phyloP scores from a whole-genome alignment of 1,284 basidiomycete species.

The Tremellales sp. region DNA sequence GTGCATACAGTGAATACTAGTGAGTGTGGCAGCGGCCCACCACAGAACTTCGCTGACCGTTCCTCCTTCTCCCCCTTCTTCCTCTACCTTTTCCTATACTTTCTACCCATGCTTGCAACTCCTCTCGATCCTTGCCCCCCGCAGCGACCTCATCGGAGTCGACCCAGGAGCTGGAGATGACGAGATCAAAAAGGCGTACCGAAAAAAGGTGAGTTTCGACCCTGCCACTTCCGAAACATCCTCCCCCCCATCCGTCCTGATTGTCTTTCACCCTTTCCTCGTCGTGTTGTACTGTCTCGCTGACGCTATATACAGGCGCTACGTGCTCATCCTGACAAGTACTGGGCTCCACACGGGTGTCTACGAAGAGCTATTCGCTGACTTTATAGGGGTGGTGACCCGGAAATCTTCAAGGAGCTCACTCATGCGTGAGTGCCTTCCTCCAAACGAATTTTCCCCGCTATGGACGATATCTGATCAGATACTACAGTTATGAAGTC shows the following conservation, averaged over 20 bases:
- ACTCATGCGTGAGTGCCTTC: slow-evolving; percentile 74
- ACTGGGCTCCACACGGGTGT: not conserved
- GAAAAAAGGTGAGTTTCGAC: too few species aligned
- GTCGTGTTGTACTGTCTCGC: too few species aligned
- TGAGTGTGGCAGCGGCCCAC: too few species aligned
- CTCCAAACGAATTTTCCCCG: too few species aligned
- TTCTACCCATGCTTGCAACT: slow-evolving; percentile 3
- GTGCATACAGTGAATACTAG: slow-evolving; percentile 82
- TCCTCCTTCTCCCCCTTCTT: too few species aligned
- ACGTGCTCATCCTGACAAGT: not conserved
- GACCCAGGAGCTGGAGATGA: slow-evolving; percentile 68
- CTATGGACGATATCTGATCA: not conserved
- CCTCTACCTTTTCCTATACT: not conserved
- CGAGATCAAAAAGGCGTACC: slow-evolving; percentile 91
- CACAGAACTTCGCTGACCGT: too few species aligned
- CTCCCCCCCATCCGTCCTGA: not conserved
- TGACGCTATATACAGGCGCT: too few species aligned
- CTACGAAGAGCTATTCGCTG: not conserved
- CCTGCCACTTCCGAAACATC: slow-evolving; percentile 48
- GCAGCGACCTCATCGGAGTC: slow-evolving; percentile 71
- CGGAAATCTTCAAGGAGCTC: slow-evolving; percentile 95
- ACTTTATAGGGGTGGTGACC: slow-evolving; percentile 79
- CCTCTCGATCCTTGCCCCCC: slow-evolving; percentile 1
- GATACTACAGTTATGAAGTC: slow-evolving; percentile 72
- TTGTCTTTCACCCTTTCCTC: too few species aligned